Evolutionary conservation across 2,329 filamentous ascomycete genomes (phyloP), one percentile per base, ranked within the genome.

Genomic region (Pseudopyrenochaeta lycopersici): DNA sequence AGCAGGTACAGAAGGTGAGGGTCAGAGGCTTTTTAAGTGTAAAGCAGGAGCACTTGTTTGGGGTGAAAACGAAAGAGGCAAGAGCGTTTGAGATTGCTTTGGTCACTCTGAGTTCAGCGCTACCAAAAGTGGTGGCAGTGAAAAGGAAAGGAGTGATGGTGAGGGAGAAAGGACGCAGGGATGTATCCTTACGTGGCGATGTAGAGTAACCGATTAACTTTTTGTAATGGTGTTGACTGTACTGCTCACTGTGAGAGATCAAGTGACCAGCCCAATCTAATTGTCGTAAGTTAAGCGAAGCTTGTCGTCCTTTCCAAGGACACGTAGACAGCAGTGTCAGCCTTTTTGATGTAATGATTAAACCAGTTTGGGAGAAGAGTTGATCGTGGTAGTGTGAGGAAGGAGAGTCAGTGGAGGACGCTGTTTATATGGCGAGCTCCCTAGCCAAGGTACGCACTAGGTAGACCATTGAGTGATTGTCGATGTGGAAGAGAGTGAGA

Each of bases 171-270:
- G 3, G 4, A 44, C 43, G 12, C 14, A 43, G n/a, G 12, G 18
- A n/a, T 20, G 12, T 11, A 12, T n/a, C 54, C 60, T 57, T 56
- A 63, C 58, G 48, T 44, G 53, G 43, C 52, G 58, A 38, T 64
- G 57, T 31, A 54, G 38, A 51, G 52, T 46, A 55, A 46, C 9
- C 21, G 49, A 44, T 48, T 36, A 31, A 52, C 54, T 54, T 52
- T 53, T 42, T 63, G 63, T 59, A 66, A 56, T 52, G 39, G 35
- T 53, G 38, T 52, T 54, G 60, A 51, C 39, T 60, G 42, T 30
- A 54, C 48, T 66, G 58, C 42, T 50, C 55, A 60, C 55, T 60
- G 56, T 52, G 38, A 9, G 35, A 52, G 46, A 41, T 57, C 52
- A 33, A 40, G 52, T 54, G 56, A 36, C 60, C 45, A 45, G 56